Evolutionary conservation across 1,139 yeast genomes (phyloP).

Genomic region (Pichia kudriavzevii): DNA sequence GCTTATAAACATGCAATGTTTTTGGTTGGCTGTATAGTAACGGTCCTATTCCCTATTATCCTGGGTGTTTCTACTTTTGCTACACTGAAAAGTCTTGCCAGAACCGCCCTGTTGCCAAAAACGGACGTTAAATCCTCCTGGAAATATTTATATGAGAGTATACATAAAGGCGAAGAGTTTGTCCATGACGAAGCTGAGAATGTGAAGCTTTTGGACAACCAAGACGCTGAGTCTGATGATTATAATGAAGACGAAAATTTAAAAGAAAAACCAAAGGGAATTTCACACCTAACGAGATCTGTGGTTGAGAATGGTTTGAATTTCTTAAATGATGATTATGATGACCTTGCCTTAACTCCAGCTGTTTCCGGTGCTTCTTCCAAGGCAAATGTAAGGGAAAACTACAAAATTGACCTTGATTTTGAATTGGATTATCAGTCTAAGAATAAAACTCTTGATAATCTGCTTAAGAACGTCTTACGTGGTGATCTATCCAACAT

Average conservation of each 20-base stretch:
- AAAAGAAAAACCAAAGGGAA: slow-evolving; percentile 15
- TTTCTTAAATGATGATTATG: slow-evolving; percentile 3
- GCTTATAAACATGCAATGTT: background rate
- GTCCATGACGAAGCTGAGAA: background rate
- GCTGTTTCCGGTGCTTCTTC: slow-evolving; percentile 18
- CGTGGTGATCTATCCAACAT: slow-evolving; percentile 15
- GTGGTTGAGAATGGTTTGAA: slow-evolving; percentile 25
- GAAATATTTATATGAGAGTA: slow-evolving; percentile 4
- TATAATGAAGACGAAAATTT: slow-evolving; percentile 9
- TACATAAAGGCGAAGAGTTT: background rate
- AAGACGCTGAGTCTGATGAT: slow-evolving; percentile 2
- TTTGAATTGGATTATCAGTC: slow-evolving; percentile 13
- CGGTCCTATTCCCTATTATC: slow-evolving; percentile 49
- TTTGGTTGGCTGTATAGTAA: slow-evolving; percentile 21
- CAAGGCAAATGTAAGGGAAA: slow-evolving; percentile 14
- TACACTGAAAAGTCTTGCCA: slow-evolving; percentile 25
- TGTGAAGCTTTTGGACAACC: background rate
- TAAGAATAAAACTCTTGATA: slow-evolving; percentile 2
- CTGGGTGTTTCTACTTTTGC: slow-evolving; percentile 36
- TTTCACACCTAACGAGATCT: slow-evolving; percentile 25
- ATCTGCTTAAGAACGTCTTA: slow-evolving; percentile 9
- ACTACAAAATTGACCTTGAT: slow-evolving; percentile 11
- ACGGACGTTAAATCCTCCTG: slow-evolving; percentile 19
- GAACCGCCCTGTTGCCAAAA: slow-evolving; percentile 16
- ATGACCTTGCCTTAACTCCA: slow-evolving; percentile 5